Percentiles rank a stretch among this genome's conserved stretches.
These are phyloP conservation scores for Rhodocollybia butyracea DNA, from an alignment of 768 basidiomycete species.

Conservation along the genomic window DNA sequence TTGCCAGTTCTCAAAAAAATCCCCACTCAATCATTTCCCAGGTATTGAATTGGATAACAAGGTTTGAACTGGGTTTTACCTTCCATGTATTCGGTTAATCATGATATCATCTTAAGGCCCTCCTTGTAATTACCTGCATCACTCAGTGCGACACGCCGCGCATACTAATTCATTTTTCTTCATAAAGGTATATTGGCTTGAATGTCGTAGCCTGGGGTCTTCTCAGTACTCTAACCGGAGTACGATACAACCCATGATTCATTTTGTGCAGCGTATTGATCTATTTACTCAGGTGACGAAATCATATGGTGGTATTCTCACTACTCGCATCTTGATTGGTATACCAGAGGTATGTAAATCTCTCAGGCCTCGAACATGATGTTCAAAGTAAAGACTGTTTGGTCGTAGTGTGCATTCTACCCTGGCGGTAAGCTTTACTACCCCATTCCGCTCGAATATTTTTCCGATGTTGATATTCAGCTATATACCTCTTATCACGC, in stretches of 20 bases:
- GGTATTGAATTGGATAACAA: conserved; percentile 53
- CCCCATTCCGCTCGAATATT: neutral
- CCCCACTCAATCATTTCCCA: conserved; percentile 24
- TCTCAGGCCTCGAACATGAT: neutral
- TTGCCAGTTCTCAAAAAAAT: no score
- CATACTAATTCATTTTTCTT: no score
- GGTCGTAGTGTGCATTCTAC: conserved; percentile 53
- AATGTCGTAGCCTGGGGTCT: conserved; percentile 65
- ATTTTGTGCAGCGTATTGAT: neutral
- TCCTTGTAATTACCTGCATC: no score
- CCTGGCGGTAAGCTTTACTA: conserved; percentile 44
- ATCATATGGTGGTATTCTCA: conserved; percentile 51
- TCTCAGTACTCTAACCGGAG: conserved; percentile 61
- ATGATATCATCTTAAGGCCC: no score
- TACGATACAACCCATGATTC: no score
- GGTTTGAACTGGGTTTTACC: conserved; percentile 27
- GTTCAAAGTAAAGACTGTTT: neutral
- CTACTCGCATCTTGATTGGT: conserved; percentile 60
- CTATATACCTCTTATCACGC: conserved; percentile 42
- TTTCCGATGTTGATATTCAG: conserved; percentile 5
- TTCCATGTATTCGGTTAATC: neutral
- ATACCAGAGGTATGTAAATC: conserved; percentile 47
- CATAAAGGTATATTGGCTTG: conserved; percentile 59
- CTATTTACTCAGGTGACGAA: conserved; percentile 42
- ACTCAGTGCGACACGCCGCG: no score